Conservation (phyloP, 2,329 filamentous ascomycete genomes). For the Epicoccum nigrum region DNA sequence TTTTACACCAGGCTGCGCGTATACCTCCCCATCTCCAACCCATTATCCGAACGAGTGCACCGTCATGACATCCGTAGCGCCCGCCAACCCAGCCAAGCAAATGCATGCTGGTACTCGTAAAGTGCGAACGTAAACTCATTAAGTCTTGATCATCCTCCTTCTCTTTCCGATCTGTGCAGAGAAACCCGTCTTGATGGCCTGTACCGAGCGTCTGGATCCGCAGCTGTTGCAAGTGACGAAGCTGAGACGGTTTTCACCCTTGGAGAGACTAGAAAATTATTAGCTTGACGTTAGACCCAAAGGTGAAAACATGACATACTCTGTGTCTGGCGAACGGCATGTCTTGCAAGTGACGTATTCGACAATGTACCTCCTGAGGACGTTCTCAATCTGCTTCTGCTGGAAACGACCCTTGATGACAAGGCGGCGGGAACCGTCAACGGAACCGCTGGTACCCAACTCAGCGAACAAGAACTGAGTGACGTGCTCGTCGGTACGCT, state of each 20-base stretch:
- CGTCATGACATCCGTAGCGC: slow-evolving; percentile 26
- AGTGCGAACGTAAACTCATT: slow-evolving; percentile 49
- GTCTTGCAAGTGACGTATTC: slow-evolving; percentile 99
- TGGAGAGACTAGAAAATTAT: slow-evolving; percentile 89
- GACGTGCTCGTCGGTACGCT: slow-evolving; percentile 96
- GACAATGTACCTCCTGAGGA: slow-evolving; percentile 92
- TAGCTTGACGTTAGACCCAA: slow-evolving; percentile 55
- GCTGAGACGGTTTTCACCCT: slow-evolving; percentile 98
- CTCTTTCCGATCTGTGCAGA: slow-evolving; percentile 98
- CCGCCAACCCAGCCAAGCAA: slow-evolving; percentile 28
- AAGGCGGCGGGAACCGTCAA: slow-evolving; percentile 84
- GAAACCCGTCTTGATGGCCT: slow-evolving; percentile 99
- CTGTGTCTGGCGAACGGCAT: slow-evolving; percentile 60
- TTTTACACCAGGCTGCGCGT: slow-evolving; percentile 11
- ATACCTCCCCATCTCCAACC: slow-evolving; percentile 5
- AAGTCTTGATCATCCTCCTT: slow-evolving; percentile 83
- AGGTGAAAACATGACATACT: slow-evolving; percentile 14
- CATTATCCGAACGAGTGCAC: slow-evolving; percentile 14
- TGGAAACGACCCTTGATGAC: slow-evolving; percentile 99
- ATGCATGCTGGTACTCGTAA: slow-evolving; percentile 32
- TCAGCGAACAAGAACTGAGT: slow-evolving; percentile 97
- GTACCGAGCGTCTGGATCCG: slow-evolving; percentile 76
- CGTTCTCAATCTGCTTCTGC: slow-evolving; percentile 99
- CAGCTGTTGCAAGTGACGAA: slow-evolving; percentile 93
- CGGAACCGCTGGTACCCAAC: slow-evolving; percentile 94